Evolutionary conservation across 2,329 filamentous ascomycete species (phyloP).

Genomic region (Whalleya microplaca): DNA sequence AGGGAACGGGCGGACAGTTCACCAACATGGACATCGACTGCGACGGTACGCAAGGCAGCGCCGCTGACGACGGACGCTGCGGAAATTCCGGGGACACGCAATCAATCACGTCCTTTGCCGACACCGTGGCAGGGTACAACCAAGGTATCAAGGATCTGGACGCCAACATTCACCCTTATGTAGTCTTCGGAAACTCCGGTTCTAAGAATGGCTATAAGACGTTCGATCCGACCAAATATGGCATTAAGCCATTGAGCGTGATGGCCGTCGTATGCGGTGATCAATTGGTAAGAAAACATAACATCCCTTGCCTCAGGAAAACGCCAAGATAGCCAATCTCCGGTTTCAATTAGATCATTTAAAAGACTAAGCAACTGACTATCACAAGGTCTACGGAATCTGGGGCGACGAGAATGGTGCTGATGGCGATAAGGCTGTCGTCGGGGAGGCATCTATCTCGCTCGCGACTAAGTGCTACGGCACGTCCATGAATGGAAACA

Average conservation of each 20-base stretch:
- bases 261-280: conserved; percentile 56
- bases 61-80: conserved; percentile 48
- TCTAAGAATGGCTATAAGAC: conserved; percentile 31
- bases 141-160: conserved; percentile 45
- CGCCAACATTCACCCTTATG: conserved; percentile 51
- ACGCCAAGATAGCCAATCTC: background rate
- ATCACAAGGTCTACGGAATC: conserved; percentile 56
- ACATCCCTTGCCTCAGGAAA: background rate
- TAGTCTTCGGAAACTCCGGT: conserved; percentile 53
- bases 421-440: conserved; percentile 48
- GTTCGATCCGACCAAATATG: conserved; percentile 43
- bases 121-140: conserved; percentile 38
- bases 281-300: conserved; percentile 42
- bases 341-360: background rate
- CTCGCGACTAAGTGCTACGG: conserved; percentile 63
- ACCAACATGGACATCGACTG: conserved; percentile 64
- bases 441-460: conserved; percentile 61
- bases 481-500: conserved; percentile 54
- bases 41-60: conserved; percentile 50
- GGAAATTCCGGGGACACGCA: conserved; percentile 47
- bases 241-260: conserved; percentile 51
- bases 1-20: conserved; percentile 45
- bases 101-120: conserved; percentile 47
- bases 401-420: conserved; percentile 67
- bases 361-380: conserved; percentile 8